phyloP scores from a whole-genome alignment of 2,329 filamentous ascomycete genomes.

The Colletotrichum liriopes region DNA sequence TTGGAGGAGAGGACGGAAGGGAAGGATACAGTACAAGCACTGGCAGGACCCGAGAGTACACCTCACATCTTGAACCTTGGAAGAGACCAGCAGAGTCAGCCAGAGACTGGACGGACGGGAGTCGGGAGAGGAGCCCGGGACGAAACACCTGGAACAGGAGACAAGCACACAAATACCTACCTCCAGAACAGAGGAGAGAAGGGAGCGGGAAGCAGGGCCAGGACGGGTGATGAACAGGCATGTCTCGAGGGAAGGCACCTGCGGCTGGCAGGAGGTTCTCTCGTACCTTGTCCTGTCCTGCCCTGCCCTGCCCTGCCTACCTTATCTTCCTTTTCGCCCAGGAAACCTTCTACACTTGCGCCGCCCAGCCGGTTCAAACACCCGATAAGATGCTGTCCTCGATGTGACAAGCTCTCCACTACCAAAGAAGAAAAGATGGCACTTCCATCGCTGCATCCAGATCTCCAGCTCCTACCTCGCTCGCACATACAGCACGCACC shows the following conservation, averaged over 20 bases:
- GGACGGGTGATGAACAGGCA: slow-evolving; percentile 15
- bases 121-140: background rate
- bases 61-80: background rate
- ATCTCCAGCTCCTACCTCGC: background rate
- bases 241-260: slow-evolving; percentile 3
- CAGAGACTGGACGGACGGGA: slow-evolving; percentile 11
- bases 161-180: background rate
- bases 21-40: slow-evolving; percentile 30
- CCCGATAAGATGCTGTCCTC: slow-evolving; percentile 13
- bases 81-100: background rate
- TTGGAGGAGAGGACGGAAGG: slow-evolving; percentile 8
- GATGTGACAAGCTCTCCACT: slow-evolving; percentile 16
- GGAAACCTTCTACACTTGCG: background rate
- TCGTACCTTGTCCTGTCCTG: background rate
- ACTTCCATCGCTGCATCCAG: slow-evolving; percentile 25
- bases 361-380: slow-evolving; percentile 19
- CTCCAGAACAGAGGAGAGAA: background rate
- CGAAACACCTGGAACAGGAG: background rate
- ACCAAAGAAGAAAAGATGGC: slow-evolving; percentile 20
- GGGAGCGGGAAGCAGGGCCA: slow-evolving; percentile 15
- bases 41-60: slow-evolving; percentile 24
- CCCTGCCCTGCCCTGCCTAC: slow-evolving; percentile 4
- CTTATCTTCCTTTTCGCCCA: slow-evolving; percentile 15
- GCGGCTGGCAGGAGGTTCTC: slow-evolving; percentile 3
- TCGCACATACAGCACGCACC: slow-evolving; percentile 9